These are phyloP conservation scores for Metarhizium humberi DNA, from an alignment of 2,329 filamentous ascomycete species.

Conservation along the genomic window DNA sequence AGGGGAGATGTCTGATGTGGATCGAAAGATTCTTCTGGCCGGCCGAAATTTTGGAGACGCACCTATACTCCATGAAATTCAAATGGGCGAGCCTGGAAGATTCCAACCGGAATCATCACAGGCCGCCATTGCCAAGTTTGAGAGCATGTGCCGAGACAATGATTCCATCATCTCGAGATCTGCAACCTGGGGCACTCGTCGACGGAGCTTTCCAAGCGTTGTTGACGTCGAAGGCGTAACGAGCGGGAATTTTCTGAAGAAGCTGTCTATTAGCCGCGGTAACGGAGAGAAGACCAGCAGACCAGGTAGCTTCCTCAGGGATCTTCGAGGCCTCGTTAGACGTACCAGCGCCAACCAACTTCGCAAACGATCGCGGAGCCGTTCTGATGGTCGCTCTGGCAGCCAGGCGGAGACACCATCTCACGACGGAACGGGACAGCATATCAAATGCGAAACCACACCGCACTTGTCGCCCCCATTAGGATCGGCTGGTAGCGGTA, in stretches of 20 bases:
- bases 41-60: conserved; percentile 40
- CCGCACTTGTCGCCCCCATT: conserved; percentile 38
- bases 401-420: conserved; percentile 21
- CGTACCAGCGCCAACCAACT: conserved; percentile 35
- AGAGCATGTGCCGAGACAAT: conserved; percentile 43
- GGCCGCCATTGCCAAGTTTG: conserved; percentile 43
- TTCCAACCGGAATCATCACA: conserved; percentile 42
- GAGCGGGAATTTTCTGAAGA: conserved; percentile 54
- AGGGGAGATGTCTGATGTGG: conserved; percentile 33
- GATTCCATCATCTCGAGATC: conserved; percentile 52
- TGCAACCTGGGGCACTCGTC: conserved; percentile 62
- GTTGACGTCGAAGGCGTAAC: conserved; percentile 42
- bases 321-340: conserved; percentile 39
- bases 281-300: conserved; percentile 31
- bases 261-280: conserved; percentile 43
- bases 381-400: conserved; percentile 5
- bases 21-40: conserved; percentile 40
- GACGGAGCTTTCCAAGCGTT: conserved; percentile 52
- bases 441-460: conserved; percentile 34
- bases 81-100: conserved; percentile 16
- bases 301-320: conserved; percentile 37
- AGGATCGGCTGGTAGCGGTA: conserved; percentile 43
- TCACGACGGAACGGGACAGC: conserved; percentile 15
- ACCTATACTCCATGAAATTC: conserved; percentile 38
- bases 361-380: conserved; percentile 37